A percentile compares a stretch with the other conserved stretches of the same genome.
These are phyloP conservation scores for Globisporangium spiculum DNA, from an alignment of 352 stramenopile species.

Conservation along the genomic window DNA sequence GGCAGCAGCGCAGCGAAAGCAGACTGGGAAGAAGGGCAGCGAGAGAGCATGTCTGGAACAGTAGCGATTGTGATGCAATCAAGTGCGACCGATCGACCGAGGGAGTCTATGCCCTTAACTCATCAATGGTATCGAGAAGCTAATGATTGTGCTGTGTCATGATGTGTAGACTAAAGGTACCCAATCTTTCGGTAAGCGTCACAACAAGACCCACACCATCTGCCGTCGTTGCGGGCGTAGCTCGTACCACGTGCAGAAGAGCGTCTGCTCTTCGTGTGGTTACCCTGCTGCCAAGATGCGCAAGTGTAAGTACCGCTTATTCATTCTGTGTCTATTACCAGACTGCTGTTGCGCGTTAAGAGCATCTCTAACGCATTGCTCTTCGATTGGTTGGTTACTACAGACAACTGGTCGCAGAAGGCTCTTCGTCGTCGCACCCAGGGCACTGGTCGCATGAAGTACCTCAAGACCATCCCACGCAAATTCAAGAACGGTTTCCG, in stretches of 20 bases:
- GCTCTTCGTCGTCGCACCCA: constrained; percentile 95
- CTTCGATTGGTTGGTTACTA: neutral
- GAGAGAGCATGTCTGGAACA: neutral
- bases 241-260: constrained; percentile 99
- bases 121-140: neutral
- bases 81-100: neutral
- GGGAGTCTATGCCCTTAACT: neutral
- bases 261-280: constrained; percentile 97
- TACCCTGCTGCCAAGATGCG: constrained; percentile 98
- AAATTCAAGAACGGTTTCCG: constrained; percentile 99
- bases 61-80: neutral
- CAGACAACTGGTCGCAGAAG: constrained; percentile 98
- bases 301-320: constrained; percentile 75
- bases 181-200: constrained; percentile 99
- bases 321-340: constrained; percentile 1
- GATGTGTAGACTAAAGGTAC: constrained; percentile 98
- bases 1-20: neutral
- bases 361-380: constrained; percentile 7
- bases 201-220: constrained; percentile 99
- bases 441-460: constrained; percentile 97
- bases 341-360: neutral
- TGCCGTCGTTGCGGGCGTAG: constrained; percentile 98
- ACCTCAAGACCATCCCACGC: constrained; percentile 98
- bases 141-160: constrained; percentile 5
- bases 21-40: neutral